Percentiles rank a stretch among this genome's conserved stretches.
phyloP scores from a whole-genome alignment of 768 basidiomycete species.

The Stropharia rugosoannulata region DNA sequence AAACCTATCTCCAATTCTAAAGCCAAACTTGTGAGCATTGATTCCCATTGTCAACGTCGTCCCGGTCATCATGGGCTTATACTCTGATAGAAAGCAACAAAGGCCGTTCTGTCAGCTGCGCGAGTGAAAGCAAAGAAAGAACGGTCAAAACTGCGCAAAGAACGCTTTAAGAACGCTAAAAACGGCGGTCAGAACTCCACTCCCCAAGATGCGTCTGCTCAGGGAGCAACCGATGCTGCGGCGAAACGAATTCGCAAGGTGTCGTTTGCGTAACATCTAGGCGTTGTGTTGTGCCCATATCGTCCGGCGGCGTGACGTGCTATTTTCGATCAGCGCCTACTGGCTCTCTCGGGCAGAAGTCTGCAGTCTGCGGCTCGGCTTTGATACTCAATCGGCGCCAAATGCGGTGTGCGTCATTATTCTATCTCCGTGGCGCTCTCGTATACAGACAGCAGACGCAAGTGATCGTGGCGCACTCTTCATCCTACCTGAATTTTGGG shows the following conservation, averaged over 20 bases:
- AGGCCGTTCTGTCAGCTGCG: conserved; percentile 34
- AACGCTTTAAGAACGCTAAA: conserved; percentile 3
- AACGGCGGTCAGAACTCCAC: not conserved
- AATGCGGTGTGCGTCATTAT: not conserved
- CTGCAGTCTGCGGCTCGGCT: not conserved
- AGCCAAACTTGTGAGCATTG: conserved; percentile 36
- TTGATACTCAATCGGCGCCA: not conserved
- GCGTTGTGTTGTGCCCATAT: not conserved
- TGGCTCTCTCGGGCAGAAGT: conserved; percentile 6
- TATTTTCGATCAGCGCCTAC: conserved; percentile 2
- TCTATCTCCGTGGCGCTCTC: not conserved
- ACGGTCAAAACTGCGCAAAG: conserved; percentile 32
- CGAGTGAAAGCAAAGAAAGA: conserved; percentile 37
- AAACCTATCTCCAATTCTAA: conserved; percentile 28
- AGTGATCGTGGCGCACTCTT: not conserved
- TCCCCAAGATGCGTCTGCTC: not conserved
- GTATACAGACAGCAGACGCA: not conserved
- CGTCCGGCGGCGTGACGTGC: no score
- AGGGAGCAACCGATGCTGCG: not conserved
- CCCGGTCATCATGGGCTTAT: not conserved
- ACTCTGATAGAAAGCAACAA: conserved; percentile 39
- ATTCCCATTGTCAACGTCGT: not conserved
- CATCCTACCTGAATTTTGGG: not conserved
- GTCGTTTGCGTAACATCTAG: conserved; percentile 10
- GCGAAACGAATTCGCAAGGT: conserved; percentile 11